Base-by-base conservation (phyloP, 306 rosid species). In the Gastrolobium bilobum region DNA sequence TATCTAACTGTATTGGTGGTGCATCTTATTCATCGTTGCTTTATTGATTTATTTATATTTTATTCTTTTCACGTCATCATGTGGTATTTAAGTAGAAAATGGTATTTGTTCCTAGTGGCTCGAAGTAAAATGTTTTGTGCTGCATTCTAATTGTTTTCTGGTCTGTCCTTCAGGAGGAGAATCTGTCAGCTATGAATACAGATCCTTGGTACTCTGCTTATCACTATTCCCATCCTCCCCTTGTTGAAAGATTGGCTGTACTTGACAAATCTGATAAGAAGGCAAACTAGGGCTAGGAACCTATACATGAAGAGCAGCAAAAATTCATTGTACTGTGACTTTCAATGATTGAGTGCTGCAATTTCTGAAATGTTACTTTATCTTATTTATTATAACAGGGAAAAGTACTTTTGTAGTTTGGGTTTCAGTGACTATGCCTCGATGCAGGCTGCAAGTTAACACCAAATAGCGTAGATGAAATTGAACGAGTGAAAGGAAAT, bases 131-230 rank as follows among this genome's bases (percentile, higher is more conserved):
- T 37, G 13, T 1, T 65, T 65, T 38, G 29, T 82, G 51, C 11
- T 73, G 52, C 71, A 26, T 67, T 74, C 29, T 14, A 39, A 58
- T 53, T 20, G 14, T 53, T 77, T 52, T 52, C 46, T 26, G 30
- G 29, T 30, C 13, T 15, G 61, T 33, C 35, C 69, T 87, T 81
- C 90, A 95, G 99, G 98, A 95, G 90, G 97, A 92, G 81, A 95
- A 95, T 87, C 84, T 95, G 65, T 95, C 98, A 4, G 97, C 99
- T 3, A 93, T 95, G 99, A 95, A 95, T 50, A 90, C 97, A 7
- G 98, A 92, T 89, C 99, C 97, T 30, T 95, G 98, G 99, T 95
- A 85, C 89, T 95, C 99, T 0, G 98, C 99, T 4, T 95, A 93
- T 84, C 99, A 95, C 91, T 95, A 92, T 68, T 95, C 99, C 48